A percentile compares a stretch with the other conserved stretches of the same genome.
phyloP scores from a whole-genome alignment of 2,329 filamentous ascomycete species.

The Paraphoma chrysanthemicola region DNA sequence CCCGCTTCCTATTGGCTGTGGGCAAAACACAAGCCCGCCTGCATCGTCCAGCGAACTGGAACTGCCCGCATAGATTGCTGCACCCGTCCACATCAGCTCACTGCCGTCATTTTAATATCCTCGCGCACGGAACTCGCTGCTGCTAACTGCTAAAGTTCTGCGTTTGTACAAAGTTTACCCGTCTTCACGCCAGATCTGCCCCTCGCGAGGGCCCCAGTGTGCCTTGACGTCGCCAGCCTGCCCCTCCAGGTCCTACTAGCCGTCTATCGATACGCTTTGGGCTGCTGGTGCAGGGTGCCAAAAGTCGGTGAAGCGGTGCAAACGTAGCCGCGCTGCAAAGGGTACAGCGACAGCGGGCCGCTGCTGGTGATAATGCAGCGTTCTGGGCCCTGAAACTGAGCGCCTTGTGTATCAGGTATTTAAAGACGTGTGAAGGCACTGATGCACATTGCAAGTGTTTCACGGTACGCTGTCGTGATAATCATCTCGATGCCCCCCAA shows the following conservation, averaged over 20 bases:
- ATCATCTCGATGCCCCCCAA: background rate
- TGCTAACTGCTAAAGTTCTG: background rate
- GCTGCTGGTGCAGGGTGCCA: constrained; percentile 30
- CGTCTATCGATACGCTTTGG: constrained; percentile 39
- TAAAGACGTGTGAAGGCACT: constrained; percentile 7
- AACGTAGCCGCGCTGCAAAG: constrained; percentile 36
- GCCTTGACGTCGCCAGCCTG: constrained; percentile 35
- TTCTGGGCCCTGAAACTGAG: constrained; percentile 20
- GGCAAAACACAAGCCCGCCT: constrained; percentile 32
- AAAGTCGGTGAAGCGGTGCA: constrained; percentile 47
- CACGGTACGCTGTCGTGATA: background rate
- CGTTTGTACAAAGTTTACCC: constrained; percentile 1
- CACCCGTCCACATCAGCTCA: constrained; percentile 17
- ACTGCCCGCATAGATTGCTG: constrained; percentile 31
- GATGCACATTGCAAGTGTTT: background rate
- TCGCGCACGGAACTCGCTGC: background rate
- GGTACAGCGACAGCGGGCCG: constrained; percentile 31
- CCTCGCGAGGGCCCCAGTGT: constrained; percentile 12
- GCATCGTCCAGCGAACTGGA: constrained; percentile 29
- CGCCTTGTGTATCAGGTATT: constrained; percentile 13
- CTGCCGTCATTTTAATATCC: constrained; percentile 30
- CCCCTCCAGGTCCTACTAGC: constrained; percentile 28
- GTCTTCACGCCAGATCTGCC: constrained; percentile 19
- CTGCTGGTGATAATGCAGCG: constrained; percentile 30
- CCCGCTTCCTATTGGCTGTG: constrained; percentile 32